These are phyloP conservation scores for Tylopilus sp. DNA, from an alignment of 768 basidiomycete species.

Conservation along the genomic window DNA sequence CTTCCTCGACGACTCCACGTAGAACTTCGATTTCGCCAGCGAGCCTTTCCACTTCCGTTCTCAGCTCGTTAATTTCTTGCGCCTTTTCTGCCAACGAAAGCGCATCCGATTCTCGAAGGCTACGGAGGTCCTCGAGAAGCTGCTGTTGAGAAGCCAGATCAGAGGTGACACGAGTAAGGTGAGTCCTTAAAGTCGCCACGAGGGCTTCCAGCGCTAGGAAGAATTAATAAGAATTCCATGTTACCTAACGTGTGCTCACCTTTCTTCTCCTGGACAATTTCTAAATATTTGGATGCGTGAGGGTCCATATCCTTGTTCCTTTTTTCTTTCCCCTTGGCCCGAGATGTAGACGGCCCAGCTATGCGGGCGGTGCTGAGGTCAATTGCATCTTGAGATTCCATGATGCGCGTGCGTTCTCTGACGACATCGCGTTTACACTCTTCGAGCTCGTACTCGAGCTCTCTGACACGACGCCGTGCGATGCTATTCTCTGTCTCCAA, in stretches of 20 bases:
- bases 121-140: conserved; percentile 62
- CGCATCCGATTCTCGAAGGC: conserved; percentile 60
- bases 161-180: conserved; percentile 72
- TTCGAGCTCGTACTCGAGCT: conserved; percentile 85
- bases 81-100: conserved; percentile 55
- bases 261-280: conserved; percentile 86
- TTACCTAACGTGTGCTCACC: conserved; percentile 45
- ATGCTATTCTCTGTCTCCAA: conserved; percentile 81
- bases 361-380: conserved; percentile 19
- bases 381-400: conserved; percentile 48
- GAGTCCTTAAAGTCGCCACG: conserved; percentile 66
- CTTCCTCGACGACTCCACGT: conserved; percentile 84
- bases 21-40: conserved; percentile 84
- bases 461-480: conserved; percentile 77
- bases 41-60: conserved; percentile 75
- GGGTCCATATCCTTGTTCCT: conserved; percentile 35
- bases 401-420: conserved; percentile 60
- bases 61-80: conserved; percentile 63
- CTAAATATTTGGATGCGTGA: conserved; percentile 55
- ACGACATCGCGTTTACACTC: conserved; percentile 76
- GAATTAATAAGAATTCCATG: neutral
- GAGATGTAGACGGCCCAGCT: conserved; percentile 18
- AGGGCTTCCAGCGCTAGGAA: conserved; percentile 74
- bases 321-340: conserved; percentile 28
- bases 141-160: conserved; percentile 78